A percentile compares a stretch with the other conserved stretches of the same genome.
These are phyloP conservation scores for Papiliotrema laurentii DNA, from an alignment of 1,284 basidiomycete genomes.

Conservation along the genomic window DNA sequence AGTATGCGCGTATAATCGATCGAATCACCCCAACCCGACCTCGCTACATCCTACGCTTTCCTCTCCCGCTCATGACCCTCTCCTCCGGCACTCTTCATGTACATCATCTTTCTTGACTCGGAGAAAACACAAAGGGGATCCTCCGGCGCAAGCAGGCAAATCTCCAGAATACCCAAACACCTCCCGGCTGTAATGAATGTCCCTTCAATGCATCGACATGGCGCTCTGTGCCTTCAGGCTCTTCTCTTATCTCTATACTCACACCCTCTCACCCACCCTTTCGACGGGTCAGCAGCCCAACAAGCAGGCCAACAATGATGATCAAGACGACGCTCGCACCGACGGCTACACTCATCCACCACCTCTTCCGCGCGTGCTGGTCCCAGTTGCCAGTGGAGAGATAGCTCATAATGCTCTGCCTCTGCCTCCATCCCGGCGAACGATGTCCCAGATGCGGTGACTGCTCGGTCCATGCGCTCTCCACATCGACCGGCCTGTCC, in stretches of 20 bases:
- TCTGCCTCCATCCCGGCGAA: constrained; percentile 4
- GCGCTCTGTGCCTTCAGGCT: no score
- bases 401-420: constrained; percentile 9
- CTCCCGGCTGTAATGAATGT: no score
- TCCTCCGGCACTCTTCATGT: no score
- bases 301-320: constrained; percentile 25
- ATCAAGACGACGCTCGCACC: constrained; percentile 14
- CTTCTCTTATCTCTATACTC: no score
- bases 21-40: not conserved
- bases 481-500: not conserved
- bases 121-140: no score
- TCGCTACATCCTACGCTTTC: no score
- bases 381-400: constrained; percentile 7
- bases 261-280: no score
- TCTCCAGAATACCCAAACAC: no score
- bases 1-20: constrained; percentile 32
- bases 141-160: no score
- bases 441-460: constrained; percentile 9
- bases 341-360: constrained; percentile 6
- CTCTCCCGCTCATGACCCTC: no score
- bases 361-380: constrained; percentile 4
- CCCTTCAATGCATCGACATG: no score
- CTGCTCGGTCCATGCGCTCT: not conserved
- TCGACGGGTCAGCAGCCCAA: constrained; percentile 18
- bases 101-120: no score